Evolutionary conservation across 208 protist genomes (phyloP).

Genomic region (Sergeia podlipaevii): DNA sequence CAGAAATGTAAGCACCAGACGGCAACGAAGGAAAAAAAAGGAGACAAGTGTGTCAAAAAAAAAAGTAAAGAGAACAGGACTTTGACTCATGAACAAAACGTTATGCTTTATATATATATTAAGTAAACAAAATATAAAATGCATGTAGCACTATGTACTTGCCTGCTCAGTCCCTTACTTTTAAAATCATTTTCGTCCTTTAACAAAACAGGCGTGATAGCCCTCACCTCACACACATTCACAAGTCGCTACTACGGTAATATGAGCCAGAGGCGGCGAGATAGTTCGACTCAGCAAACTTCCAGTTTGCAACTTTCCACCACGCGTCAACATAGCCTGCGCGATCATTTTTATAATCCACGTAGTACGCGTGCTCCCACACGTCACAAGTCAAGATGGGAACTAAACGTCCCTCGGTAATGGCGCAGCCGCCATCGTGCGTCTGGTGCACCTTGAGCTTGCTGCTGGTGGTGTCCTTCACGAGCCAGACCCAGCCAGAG

Average conservation of each 20-base stretch:
- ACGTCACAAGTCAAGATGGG: constrained; percentile 47
- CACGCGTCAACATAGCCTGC: constrained; percentile 61
- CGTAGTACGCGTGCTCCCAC: constrained; percentile 88
- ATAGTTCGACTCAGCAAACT: constrained; percentile 45
- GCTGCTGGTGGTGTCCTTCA: constrained; percentile 45
- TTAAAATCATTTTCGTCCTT: too few species aligned
- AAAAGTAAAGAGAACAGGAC: constrained; percentile 1
- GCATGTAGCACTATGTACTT: too few species aligned
- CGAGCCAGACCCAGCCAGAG: constrained; percentile 86
- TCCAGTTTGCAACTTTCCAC: constrained; percentile 85
- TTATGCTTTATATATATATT: background rate
- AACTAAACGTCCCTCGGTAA: constrained; percentile 12
- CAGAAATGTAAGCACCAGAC: too few species aligned
- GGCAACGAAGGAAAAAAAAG: too few species aligned
- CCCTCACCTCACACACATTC: too few species aligned
- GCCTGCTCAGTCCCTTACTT: too few species aligned
- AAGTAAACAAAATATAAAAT: background rate
- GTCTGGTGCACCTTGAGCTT: constrained; percentile 44
- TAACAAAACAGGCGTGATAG: too few species aligned
- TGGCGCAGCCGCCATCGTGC: constrained; percentile 39
- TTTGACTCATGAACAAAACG: background rate
- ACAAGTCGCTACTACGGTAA: constrained; percentile 8
- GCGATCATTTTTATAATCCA: constrained; percentile 78
- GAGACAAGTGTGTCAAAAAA: background rate
- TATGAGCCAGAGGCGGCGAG: too few species aligned